A percentile compares a stretch with the other conserved stretches of the same genome.
phyloP scores from a whole-genome alignment of 192 early-diverging fungal genomes.

The Gaertneriomyces sp. region DNA sequence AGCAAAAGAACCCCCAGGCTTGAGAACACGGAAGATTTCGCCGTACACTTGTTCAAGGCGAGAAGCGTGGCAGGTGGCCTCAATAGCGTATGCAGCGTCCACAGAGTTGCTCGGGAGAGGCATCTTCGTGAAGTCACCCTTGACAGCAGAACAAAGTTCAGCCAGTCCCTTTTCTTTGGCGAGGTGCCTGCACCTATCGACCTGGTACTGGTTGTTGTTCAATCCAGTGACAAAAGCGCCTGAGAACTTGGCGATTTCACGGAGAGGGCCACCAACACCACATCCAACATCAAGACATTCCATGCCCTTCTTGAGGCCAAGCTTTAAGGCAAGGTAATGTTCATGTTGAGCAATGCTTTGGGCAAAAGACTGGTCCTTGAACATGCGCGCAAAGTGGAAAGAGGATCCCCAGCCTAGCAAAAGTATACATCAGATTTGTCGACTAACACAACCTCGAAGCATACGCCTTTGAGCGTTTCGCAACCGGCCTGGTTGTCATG shows the following conservation, averaged over 20 bases:
- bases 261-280: conserved; percentile 95
- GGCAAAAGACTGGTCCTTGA: conserved; percentile 68
- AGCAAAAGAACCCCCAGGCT: conserved; percentile 88
- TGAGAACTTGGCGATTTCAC: conserved; percentile 87
- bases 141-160: conserved; percentile 39
- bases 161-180: conserved; percentile 66
- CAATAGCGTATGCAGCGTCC: conserved; percentile 94
- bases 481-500: no score
- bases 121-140: conserved; percentile 89
- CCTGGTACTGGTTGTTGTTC: conserved; percentile 97
- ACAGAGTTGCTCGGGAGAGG: conserved; percentile 71
- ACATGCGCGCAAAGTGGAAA: conserved; percentile 90
- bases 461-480: no score
- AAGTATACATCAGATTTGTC: neutral
- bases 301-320: conserved; percentile 64
- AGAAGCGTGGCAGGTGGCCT: conserved; percentile 88
- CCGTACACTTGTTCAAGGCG: conserved; percentile 78
- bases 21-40: conserved; percentile 87
- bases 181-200: conserved; percentile 71
- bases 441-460: no score
- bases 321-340: conserved; percentile 75
- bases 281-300: conserved; percentile 90
- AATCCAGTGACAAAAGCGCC: conserved; percentile 87
- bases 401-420: conserved; percentile 75
- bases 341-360: conserved; percentile 88